Evolutionary conservation across 441 rosid species (phyloP).

Genomic region (Gossypium gossypioides): DNA sequence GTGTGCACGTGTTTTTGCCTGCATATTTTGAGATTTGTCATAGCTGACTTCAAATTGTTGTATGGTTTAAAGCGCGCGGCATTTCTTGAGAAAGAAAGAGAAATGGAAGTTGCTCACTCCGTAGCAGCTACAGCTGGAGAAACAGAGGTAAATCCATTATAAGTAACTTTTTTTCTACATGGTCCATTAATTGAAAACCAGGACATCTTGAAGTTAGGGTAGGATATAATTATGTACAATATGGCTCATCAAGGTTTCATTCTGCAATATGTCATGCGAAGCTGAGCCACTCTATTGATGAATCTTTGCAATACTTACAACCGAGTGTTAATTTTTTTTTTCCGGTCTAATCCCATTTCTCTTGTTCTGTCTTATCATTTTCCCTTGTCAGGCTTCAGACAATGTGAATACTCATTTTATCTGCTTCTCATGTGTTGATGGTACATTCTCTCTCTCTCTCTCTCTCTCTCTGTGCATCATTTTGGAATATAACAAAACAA

Average conservation of each 20-base stretch:
- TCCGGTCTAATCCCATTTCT: background rate
- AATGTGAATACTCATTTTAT: conserved; percentile 62
- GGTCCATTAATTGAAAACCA: background rate
- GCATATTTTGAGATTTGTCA: background rate
- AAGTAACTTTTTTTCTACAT: background rate
- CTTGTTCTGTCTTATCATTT: background rate
- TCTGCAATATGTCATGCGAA: background rate
- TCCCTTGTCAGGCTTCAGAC: conserved; percentile 50
- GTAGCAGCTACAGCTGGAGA: conserved; percentile 80
- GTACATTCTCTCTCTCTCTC: conserved; percentile 27
- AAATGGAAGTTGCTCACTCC: conserved; percentile 80
- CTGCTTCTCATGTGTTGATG: conserved; percentile 75
- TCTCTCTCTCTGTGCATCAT: background rate
- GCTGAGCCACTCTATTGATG: background rate
- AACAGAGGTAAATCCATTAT: conserved; percentile 41
- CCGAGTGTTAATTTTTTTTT: background rate
- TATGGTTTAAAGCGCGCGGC: conserved; percentile 43
- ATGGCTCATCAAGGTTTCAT: background rate
- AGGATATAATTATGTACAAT: background rate
- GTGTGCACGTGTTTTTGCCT: background rate
- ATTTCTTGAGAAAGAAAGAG: conserved; percentile 68
- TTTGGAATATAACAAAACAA: background rate
- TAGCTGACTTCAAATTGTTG: background rate
- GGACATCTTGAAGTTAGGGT: background rate
- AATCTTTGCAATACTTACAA: background rate